A percentile compares a stretch with the other conserved stretches of the same genome.
Evolutionary conservation across 148 eudicot species (phyloP).

Genomic region (Cornus florida): DNA sequence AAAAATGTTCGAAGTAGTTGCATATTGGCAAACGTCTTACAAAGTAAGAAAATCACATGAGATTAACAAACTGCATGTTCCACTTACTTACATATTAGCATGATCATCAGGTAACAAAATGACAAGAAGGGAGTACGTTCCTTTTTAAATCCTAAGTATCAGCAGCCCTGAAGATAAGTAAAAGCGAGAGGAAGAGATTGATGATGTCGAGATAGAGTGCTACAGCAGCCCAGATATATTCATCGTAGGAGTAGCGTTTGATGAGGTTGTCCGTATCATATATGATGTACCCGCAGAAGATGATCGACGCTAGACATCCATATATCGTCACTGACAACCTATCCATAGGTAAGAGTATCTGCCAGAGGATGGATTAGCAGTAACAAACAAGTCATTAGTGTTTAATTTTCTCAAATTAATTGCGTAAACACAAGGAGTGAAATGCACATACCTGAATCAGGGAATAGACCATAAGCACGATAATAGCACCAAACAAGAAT

Average conservation of each 20-base stretch:
- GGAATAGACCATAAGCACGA: slow-evolving; percentile 37
- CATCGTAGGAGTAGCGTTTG: slow-evolving; percentile 51
- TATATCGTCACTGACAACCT: slow-evolving; percentile 42
- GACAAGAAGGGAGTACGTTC: no score
- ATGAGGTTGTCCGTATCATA: slow-evolving; percentile 55
- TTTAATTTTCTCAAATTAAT: no score
- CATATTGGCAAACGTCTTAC: no score
- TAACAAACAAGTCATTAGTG: no score
- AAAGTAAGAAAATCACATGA: no score
- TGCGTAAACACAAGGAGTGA: not conserved
- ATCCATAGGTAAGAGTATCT: slow-evolving; percentile 43
- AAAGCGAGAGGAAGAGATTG: slow-evolving; percentile 47
- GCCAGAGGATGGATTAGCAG: not conserved
- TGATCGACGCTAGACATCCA: slow-evolving; percentile 39
- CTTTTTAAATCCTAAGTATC: slow-evolving; percentile 17
- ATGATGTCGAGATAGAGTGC: slow-evolving; percentile 44
- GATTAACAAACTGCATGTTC: no score
- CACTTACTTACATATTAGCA: no score
- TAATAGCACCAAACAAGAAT: slow-evolving; percentile 46
- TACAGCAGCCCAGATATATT: slow-evolving; percentile 52
- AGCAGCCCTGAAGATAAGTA: slow-evolving; percentile 41
- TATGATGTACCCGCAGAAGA: slow-evolving; percentile 48
- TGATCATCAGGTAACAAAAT: no score
- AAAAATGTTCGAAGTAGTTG: no score
- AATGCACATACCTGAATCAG: slow-evolving; percentile 40